phyloP scores from a whole-genome alignment of 176 grass and related monocot genomes.

The Areca catechu region DNA sequence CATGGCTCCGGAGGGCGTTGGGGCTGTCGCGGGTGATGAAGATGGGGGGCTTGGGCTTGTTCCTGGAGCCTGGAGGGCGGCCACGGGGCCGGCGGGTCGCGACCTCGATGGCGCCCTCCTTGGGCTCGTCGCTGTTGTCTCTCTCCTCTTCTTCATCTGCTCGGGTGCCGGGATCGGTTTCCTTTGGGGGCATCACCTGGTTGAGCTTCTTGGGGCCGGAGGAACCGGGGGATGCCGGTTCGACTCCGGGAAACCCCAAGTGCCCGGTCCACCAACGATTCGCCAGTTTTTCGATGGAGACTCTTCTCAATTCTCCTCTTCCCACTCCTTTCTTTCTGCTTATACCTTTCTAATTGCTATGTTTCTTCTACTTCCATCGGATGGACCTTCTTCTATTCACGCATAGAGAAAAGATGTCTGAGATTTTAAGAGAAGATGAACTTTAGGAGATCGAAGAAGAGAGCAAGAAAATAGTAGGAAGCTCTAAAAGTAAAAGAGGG shows the following conservation, averaged over 20 bases:
- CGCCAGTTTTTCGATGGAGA: slow-evolving; percentile 14
- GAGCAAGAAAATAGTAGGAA: no score
- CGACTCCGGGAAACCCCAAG: slow-evolving; percentile 13
- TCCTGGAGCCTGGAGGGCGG: slow-evolving; percentile 11
- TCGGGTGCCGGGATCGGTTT: not conserved
- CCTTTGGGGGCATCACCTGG: no score
- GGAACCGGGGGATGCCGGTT: not conserved
- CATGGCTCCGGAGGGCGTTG: slow-evolving; percentile 19
- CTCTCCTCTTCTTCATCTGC: not conserved
- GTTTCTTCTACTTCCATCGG: no score
- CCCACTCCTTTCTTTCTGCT: no score
- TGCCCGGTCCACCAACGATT: slow-evolving; percentile 27
- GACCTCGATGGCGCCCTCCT: slow-evolving; percentile 6
- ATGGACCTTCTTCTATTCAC: no score
- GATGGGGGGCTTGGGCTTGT: slow-evolving; percentile 18
- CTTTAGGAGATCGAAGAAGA: no score
- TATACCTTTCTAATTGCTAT: no score
- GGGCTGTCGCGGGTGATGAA: slow-evolving; percentile 19
- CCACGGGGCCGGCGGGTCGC: slow-evolving; percentile 2
- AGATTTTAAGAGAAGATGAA: no score
- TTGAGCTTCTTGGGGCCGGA: not conserved
- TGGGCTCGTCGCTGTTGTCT: slow-evolving; percentile 1
- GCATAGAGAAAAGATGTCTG: no score
- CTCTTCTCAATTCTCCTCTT: no score
- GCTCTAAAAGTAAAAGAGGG: no score